Percentiles rank a stretch among this genome's conserved stretches.
phyloP scores from a whole-genome alignment of 2,329 filamentous ascomycete genomes.

The Beauveria caledonica region DNA sequence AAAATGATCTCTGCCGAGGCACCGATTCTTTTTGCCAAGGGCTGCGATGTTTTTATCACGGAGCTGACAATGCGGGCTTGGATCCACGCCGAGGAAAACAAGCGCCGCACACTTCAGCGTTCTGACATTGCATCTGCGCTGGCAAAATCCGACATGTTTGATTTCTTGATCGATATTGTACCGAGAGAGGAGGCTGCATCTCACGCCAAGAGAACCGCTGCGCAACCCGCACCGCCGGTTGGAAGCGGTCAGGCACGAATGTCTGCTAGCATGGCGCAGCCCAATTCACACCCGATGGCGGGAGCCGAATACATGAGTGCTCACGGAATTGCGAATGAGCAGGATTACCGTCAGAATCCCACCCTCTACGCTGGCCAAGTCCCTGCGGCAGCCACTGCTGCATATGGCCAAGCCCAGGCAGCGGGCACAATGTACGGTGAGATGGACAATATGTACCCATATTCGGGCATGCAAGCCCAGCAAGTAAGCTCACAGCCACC shows the following conservation, averaged over 20 bases:
- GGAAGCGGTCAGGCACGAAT: constrained; percentile 43
- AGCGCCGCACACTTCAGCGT: constrained; percentile 86
- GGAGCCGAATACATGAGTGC: constrained; percentile 55
- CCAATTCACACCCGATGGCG: constrained; percentile 49
- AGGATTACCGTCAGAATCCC: constrained; percentile 71
- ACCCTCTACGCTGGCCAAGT: constrained; percentile 78
- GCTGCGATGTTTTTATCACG: constrained; percentile 98
- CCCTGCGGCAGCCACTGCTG: constrained; percentile 60
- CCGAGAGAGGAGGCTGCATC: constrained; percentile 86
- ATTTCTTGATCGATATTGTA: constrained; percentile 98
- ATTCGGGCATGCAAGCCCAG: constrained; percentile 71
- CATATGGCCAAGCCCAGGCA: constrained; percentile 70
- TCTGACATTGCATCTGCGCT: constrained; percentile 95
- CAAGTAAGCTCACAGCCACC: constrained; percentile 49
- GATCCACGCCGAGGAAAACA: constrained; percentile 99
- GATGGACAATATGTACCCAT: constrained; percentile 79
- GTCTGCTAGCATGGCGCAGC: constrained; percentile 40
- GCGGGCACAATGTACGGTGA: constrained; percentile 64
- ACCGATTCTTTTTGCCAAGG: constrained; percentile 95
- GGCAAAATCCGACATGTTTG: constrained; percentile 98
- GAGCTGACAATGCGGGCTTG: constrained; percentile 98
- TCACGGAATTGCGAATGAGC: constrained; percentile 57
- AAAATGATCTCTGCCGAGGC: constrained; percentile 99
- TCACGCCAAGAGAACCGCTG: constrained; percentile 67
- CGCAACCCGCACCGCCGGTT: constrained; percentile 40